These are phyloP conservation scores for Phialemonium atrogriseum DNA, from an alignment of 2,329 filamentous ascomycete species.

Conservation along the genomic window DNA sequence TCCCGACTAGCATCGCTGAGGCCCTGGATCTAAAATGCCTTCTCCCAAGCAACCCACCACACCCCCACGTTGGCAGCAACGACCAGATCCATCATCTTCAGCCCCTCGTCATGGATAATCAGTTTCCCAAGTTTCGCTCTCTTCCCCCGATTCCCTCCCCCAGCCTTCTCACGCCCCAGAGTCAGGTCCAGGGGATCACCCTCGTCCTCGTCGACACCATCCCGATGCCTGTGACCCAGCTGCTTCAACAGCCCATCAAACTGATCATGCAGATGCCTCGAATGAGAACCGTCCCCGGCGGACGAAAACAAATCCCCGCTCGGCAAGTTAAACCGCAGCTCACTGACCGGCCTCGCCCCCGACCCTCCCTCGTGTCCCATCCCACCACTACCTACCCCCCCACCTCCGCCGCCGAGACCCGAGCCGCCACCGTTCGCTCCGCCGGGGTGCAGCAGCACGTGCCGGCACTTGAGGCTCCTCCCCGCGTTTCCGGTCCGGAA, in stretches of 20 bases:
- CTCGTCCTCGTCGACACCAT: slow-evolving; percentile 28
- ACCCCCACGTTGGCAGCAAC: slow-evolving; percentile 87
- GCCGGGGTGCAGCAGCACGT: slow-evolving; percentile 44
- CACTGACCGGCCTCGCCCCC: slow-evolving; percentile 54
- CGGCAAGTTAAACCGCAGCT: slow-evolving; percentile 84
- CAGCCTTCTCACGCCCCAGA: slow-evolving; percentile 74
- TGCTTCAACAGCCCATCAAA: slow-evolving; percentile 34
- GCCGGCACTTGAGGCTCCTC: slow-evolving; percentile 65
- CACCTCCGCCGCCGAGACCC: slow-evolving; percentile 18
- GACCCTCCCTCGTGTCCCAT: slow-evolving; percentile 14
- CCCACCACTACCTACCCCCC: slow-evolving; percentile 15
- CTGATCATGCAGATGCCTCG: slow-evolving; percentile 28
- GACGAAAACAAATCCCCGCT: slow-evolving; percentile 39
- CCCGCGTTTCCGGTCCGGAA: slow-evolving; percentile 74
- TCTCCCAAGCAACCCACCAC: slow-evolving; percentile 87
- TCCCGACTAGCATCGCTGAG: too few species aligned
- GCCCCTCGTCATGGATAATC: slow-evolving; percentile 77
- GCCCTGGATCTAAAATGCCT: too few species aligned
- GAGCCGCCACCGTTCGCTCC: slow-evolving; percentile 35
- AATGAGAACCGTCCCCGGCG: slow-evolving; percentile 23
- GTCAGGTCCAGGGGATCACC: slow-evolving; percentile 55
- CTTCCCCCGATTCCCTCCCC: slow-evolving; percentile 77
- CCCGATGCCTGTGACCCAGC: slow-evolving; percentile 11
- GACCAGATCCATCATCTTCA: slow-evolving; percentile 91
- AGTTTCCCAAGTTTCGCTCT: slow-evolving; percentile 90